Base-by-base conservation (phyloP, 1,284 basidiomycete genomes). In the Ganoderma multipileum region DNA sequence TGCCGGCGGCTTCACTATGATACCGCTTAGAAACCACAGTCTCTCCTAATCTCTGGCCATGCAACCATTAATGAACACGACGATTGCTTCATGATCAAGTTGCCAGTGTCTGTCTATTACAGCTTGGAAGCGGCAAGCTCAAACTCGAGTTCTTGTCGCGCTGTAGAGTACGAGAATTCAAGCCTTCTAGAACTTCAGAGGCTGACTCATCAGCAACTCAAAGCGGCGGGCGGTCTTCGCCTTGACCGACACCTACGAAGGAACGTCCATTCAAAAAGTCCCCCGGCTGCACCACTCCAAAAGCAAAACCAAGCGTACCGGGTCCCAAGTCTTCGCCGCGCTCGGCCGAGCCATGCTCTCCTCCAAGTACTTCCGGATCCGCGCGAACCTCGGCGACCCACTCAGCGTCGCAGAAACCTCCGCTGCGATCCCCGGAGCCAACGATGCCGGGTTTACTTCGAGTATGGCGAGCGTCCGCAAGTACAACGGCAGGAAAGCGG, bases 401-500 rank as follows among this genome's bases (percentile, higher is more conserved):
- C 47, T 50, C 59, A 82, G 67, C 11, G 65, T 65, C 23, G 73
- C 73, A 7, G 78, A 69, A 16, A 80, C 63, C 42, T 69, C 73
- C 58, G 65, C 68, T 0, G 78, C 79, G 38, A 77, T 68, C 3
- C 77, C 81, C 44, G 64, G 63, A 0, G 71, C 67, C 66, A 68
- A 79, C 18, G 59, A 70, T 8, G 79, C 80, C 16, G 79, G n/a
- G n/a, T 80, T 78, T 54, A 79, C 76, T 52, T 68, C 63, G 20
- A 76, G 58, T 50, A 68, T n/a, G 11, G 76, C 6, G 23, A 74
- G 67, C 42, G 80, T 36, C 11, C 82, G 74, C 54, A 72, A 76
- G 5, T 81, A 26, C 74, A 83, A 79, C 0, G 83, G 81, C 14
- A 80, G 72, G 38, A 88, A 73, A 1, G 86, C 84, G 14, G 84